Evolutionary conservation across 1,139 yeast genomes (phyloP).

Genomic region (Suhomyces choctaworum): DNA sequence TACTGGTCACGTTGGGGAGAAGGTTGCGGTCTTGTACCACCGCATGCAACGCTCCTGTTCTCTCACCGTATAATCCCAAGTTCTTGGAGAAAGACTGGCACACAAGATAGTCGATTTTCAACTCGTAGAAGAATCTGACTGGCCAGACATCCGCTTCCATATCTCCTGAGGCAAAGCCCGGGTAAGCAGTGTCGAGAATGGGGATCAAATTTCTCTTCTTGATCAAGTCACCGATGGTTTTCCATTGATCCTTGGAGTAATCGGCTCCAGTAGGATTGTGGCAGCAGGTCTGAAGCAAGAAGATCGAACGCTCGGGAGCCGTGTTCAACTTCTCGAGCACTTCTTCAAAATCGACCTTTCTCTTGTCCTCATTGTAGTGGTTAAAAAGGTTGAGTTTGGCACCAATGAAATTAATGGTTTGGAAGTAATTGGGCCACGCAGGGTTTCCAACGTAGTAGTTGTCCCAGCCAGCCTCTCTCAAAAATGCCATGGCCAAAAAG

Average conservation of each 20-base stretch:
- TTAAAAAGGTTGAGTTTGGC: constrained; percentile 28
- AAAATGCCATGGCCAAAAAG: constrained; percentile 39
- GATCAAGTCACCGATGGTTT: constrained; percentile 40
- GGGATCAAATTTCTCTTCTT: constrained; percentile 63
- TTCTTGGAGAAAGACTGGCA: constrained; percentile 49
- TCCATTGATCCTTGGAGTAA: constrained; percentile 87
- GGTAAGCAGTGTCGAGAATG: constrained; percentile 93
- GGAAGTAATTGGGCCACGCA: constrained; percentile 43
- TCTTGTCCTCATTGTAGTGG: constrained; percentile 34
- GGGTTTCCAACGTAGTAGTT: constrained; percentile 42
- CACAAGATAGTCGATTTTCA: constrained; percentile 24
- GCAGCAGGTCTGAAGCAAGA: constrained; percentile 78
- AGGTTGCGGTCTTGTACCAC: constrained; percentile 27
- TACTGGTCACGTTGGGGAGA: constrained; percentile 25
- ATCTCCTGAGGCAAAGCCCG: constrained; percentile 52
- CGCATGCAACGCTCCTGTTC: constrained; percentile 45
- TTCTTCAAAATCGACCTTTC: constrained; percentile 32
- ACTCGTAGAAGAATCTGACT: constrained; percentile 18
- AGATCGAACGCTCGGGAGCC: constrained; percentile 35
- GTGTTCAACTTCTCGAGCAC: constrained; percentile 27
- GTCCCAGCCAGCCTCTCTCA: constrained; percentile 28
- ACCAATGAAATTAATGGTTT: constrained; percentile 37
- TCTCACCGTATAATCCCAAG: constrained; percentile 48
- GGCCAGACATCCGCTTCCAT: constrained; percentile 27
- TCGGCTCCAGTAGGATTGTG: constrained; percentile 99